Conservation (phyloP, 352 stramenopile genomes). For the Pythium monospermum region DNA sequence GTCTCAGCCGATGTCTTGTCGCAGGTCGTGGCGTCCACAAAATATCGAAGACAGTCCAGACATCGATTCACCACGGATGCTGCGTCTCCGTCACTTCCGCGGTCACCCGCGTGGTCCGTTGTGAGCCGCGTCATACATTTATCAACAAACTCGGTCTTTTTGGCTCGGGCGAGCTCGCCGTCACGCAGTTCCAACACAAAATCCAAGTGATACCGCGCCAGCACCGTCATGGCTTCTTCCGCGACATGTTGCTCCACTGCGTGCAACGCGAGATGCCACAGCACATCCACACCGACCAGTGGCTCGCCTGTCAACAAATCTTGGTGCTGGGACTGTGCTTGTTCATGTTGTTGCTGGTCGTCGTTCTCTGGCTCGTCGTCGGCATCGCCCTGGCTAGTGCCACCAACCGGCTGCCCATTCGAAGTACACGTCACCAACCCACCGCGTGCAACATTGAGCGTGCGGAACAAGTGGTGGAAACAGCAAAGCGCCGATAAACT, state of each 20-base stretch:
- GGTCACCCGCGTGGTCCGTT: background rate
- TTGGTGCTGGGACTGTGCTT: background rate
- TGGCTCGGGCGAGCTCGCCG: slow-evolving; percentile 22
- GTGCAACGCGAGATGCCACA: slow-evolving; percentile 59
- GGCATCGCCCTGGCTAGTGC: background rate
- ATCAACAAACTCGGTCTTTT: slow-evolving; percentile 48
- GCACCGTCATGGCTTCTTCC: slow-evolving; percentile 56
- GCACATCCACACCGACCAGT: slow-evolving; percentile 39
- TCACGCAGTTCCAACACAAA: slow-evolving; percentile 30
- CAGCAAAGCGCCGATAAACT: slow-evolving; percentile 47
- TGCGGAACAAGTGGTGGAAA: slow-evolving; percentile 65
- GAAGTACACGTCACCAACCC: slow-evolving; percentile 20
- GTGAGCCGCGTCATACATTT: slow-evolving; percentile 48
- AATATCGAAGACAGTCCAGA: slow-evolving; percentile 64
- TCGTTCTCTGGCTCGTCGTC: slow-evolving; percentile 12
- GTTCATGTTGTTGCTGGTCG: slow-evolving; percentile 8
- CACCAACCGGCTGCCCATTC: too few species aligned
- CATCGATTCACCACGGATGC: slow-evolving; percentile 44
- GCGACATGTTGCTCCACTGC: slow-evolving; percentile 36
- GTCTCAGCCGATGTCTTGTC: too few species aligned
- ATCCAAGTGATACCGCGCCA: slow-evolving; percentile 55
- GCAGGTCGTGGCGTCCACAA: slow-evolving; percentile 36
- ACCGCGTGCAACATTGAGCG: slow-evolving; percentile 41
- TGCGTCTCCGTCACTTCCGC: background rate
- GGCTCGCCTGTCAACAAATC: slow-evolving; percentile 36